Evolutionary conservation across 2,329 filamentous ascomycete species (phyloP).

Genomic region (Diaporthe citrichinensis): DNA sequence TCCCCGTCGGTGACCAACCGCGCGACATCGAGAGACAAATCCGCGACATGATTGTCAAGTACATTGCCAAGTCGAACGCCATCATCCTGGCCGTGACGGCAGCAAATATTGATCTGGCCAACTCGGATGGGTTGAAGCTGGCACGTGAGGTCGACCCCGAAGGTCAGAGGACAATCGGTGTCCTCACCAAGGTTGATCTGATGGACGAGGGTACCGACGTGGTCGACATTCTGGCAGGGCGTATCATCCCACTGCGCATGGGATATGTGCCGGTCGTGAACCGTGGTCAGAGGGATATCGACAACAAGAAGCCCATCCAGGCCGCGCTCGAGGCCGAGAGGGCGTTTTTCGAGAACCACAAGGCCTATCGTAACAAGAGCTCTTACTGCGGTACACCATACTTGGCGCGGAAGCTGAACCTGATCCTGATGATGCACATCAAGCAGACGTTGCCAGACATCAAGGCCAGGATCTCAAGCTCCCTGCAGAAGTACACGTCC

Average conservation of each 20-base stretch:
- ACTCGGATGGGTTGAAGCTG: constrained; percentile 96
- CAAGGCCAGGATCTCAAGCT: constrained; percentile 95
- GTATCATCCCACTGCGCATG: constrained; percentile 93
- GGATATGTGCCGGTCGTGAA: constrained; percentile 98
- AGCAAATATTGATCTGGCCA: constrained; percentile 97
- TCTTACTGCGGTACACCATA: constrained; percentile 99
- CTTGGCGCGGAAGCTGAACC: constrained; percentile 93
- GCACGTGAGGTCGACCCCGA: constrained; percentile 97
- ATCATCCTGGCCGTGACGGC: constrained; percentile 97
- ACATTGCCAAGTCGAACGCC: constrained; percentile 98
- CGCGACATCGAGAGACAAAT: constrained; percentile 99
- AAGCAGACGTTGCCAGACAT: constrained; percentile 99
- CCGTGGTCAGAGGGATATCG: constrained; percentile 96
- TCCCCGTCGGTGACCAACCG: constrained; percentile 97
- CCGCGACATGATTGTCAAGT: constrained; percentile 94
- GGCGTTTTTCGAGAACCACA: constrained; percentile 98
- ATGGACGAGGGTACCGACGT: constrained; percentile 99
- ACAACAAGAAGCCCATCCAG: constrained; percentile 96
- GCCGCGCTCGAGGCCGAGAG: constrained; percentile 93
- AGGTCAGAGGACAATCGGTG: constrained; percentile 94
- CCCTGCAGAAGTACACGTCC: constrained; percentile 88
- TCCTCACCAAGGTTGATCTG: constrained; percentile 95
- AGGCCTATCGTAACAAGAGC: constrained; percentile 98
- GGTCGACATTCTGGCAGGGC: constrained; percentile 96
- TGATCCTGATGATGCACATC: constrained; percentile 99